Conservation (phyloP, 2,329 filamentous ascomycete genomes). For the Penicillium verrucosum region DNA sequence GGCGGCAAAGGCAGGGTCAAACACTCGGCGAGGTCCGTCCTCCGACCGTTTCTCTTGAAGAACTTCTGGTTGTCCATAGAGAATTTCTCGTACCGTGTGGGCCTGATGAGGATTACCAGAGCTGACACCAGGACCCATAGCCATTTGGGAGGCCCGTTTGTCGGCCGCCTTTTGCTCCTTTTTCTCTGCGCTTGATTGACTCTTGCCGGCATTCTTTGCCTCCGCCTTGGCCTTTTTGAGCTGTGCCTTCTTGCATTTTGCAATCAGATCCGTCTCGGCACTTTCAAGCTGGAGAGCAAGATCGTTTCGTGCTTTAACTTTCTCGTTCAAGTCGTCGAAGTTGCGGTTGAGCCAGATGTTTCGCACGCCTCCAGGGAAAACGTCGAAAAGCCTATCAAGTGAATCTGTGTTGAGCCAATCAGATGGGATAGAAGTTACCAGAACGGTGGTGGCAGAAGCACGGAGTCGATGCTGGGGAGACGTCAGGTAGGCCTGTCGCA, state of each 20-base stretch:
- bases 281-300: conserved; percentile 70
- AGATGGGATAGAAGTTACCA: conserved; percentile 83
- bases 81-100: conserved; percentile 48
- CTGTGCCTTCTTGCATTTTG: conserved; percentile 72
- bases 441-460: conserved; percentile 90
- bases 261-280: conserved; percentile 82
- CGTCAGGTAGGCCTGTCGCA: conserved; percentile 91
- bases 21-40: conserved; percentile 23
- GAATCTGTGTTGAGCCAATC: conserved; percentile 88
- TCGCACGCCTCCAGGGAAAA: conserved; percentile 89
- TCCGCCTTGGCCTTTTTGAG: conserved; percentile 66
- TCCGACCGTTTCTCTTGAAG: conserved; percentile 13
- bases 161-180: conserved; percentile 52
- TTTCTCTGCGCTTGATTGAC: conserved; percentile 34
- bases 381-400: conserved; percentile 81
- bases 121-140: conserved; percentile 50
- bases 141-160: conserved; percentile 45
- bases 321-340: conserved; percentile 76
- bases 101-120: conserved; percentile 58
- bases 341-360: conserved; percentile 98
- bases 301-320: conserved; percentile 70
- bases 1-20: conserved; percentile 50
- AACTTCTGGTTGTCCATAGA: conserved; percentile 30
- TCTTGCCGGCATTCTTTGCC: conserved; percentile 57
- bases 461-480: conserved; percentile 90